Base-by-base conservation (phyloP, 176 grass and related monocot species). In the Zea luxurians region DNA sequence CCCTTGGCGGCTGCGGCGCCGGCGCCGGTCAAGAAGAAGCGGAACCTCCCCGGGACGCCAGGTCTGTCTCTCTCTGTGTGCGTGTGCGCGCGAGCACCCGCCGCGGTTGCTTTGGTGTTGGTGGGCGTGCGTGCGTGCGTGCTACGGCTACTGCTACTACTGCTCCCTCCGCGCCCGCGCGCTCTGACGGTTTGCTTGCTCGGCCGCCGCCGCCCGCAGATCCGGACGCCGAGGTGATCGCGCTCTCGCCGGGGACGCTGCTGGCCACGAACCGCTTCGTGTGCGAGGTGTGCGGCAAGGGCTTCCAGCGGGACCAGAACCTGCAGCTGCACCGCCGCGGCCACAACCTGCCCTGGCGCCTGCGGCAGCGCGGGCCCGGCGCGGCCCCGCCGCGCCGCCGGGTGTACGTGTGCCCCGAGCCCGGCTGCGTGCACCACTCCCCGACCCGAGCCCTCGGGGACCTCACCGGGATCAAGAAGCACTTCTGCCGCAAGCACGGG, bases 211-310 rank as follows among this genome's bases (percentile, higher is more conserved):
- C 16, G 7, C 8, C 69, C 55, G 81, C 79, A 94, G 88, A 91
- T 94, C 88, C 92, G 77, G 88, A 91, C 44, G 92, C 92, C 74
- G 92, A 94, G 88, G 92, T 94, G 86, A 89, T 94, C 76, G 89
- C 92, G 53, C 80, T 94, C 48, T 94, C 92, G 74, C 86, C 88
- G 47, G 87, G 84, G 86, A 79, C 85, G 57, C 83, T 94, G 64
- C 37, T 91, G 46, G 89, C 92, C 37, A 91, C 92, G 47, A 94
- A 91, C 63, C 50, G 89, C 4, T 94, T 89, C 89, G 78, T 91
- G 18, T 94, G 92, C 76, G 88, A 94, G 86, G 83, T 91, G 1
- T 93, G 91, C 85, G 88, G 85, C 38, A 93, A 93, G 65, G 91
- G 88, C 27, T 93, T 93, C 88, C 88, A 91, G 86, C 74, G 92